These are phyloP conservation scores for Fusarium nanum DNA, from an alignment of 2,329 filamentous ascomycete species.

Conservation along the genomic window DNA sequence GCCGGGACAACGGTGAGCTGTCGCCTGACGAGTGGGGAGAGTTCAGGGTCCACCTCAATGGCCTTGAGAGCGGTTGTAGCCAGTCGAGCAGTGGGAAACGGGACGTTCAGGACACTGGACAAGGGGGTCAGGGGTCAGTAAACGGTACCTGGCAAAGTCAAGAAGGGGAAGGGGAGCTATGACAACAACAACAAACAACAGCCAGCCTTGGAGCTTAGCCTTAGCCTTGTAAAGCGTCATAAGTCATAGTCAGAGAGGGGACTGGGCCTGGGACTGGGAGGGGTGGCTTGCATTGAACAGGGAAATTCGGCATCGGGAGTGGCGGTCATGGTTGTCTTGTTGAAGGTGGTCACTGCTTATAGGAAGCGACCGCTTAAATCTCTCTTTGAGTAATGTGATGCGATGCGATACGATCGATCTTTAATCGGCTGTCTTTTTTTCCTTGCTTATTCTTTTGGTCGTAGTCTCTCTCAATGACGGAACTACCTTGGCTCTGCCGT, in stretches of 20 bases:
- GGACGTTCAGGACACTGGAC: conserved; percentile 76
- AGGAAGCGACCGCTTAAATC: conserved; percentile 21
- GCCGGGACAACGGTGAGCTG: conserved; percentile 68
- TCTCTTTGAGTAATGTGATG: conserved; percentile 26
- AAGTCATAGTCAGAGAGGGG: conserved; percentile 10
- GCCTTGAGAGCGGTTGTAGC: conserved; percentile 80
- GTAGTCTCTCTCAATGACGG: conserved; percentile 4
- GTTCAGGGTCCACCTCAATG: conserved; percentile 86
- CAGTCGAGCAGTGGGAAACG: conserved; percentile 83
- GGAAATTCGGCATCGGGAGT: conserved; percentile 65
- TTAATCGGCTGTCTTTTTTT: conserved; percentile 8
- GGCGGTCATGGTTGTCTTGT: conserved; percentile 52
- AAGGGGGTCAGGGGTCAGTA: conserved; percentile 32
- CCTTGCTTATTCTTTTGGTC: not conserved
- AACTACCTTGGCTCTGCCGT: conserved; percentile 16
- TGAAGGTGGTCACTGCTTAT: conserved; percentile 34
- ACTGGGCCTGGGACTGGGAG: conserved; percentile 2
- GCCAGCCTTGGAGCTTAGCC: conserved; percentile 11
- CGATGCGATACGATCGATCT: conserved; percentile 31
- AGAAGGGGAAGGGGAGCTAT: conserved; percentile 6
- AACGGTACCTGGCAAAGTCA: not conserved
- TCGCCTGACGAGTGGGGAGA: conserved; percentile 85
- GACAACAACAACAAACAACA: conserved; percentile 32
- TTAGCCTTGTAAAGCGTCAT: conserved; percentile 28
- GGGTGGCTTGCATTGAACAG: conserved; percentile 68